These are phyloP conservation scores for Fusarium oligoseptatum DNA, from an alignment of 2,329 filamentous ascomycete species.

Conservation along the genomic window DNA sequence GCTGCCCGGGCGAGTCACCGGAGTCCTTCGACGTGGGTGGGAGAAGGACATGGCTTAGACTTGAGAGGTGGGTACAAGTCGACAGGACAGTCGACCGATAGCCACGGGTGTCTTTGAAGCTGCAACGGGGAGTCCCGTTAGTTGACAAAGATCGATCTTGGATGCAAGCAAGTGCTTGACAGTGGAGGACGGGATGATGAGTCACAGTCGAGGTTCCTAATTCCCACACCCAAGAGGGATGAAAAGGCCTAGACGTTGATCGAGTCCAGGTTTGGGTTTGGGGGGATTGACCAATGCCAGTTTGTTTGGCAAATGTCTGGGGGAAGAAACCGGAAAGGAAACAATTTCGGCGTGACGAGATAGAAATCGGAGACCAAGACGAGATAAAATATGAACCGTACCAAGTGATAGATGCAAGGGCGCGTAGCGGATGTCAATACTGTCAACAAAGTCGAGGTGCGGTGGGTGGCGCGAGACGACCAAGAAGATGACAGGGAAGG, in stretches of 20 bases:
- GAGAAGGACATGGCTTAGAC: constrained; percentile 63
- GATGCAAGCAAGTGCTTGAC: constrained; percentile 43
- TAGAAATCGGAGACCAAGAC: constrained; percentile 24
- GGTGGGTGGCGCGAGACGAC: constrained; percentile 27
- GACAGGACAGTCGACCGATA: constrained; percentile 45
- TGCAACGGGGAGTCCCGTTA: constrained; percentile 48
- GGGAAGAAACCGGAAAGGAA: constrained; percentile 16
- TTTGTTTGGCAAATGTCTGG: constrained; percentile 23
- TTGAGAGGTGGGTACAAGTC: constrained; percentile 46
- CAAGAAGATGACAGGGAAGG: constrained; percentile 28
- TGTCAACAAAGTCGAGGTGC: constrained; percentile 29
- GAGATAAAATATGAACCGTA: constrained; percentile 42
- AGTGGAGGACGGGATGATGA: constrained; percentile 48
- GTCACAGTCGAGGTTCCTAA: constrained; percentile 51
- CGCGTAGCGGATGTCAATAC: constrained; percentile 27
- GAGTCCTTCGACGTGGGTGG: constrained; percentile 62
- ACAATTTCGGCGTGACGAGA: constrained; percentile 18
- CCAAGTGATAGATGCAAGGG: constrained; percentile 38
- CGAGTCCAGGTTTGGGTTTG: constrained; percentile 35
- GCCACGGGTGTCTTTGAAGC: constrained; percentile 51
- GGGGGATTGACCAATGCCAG: constrained; percentile 40
- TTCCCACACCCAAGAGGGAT: constrained; percentile 42
- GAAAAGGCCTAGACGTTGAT: constrained; percentile 41
- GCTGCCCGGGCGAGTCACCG: constrained; percentile 56
- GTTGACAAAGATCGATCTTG: constrained; percentile 44